Percentiles rank a stretch among this genome's conserved stretches.
Evolutionary conservation across 768 basidiomycete species (phyloP).

Genomic region (Clavaria fumosa): DNA sequence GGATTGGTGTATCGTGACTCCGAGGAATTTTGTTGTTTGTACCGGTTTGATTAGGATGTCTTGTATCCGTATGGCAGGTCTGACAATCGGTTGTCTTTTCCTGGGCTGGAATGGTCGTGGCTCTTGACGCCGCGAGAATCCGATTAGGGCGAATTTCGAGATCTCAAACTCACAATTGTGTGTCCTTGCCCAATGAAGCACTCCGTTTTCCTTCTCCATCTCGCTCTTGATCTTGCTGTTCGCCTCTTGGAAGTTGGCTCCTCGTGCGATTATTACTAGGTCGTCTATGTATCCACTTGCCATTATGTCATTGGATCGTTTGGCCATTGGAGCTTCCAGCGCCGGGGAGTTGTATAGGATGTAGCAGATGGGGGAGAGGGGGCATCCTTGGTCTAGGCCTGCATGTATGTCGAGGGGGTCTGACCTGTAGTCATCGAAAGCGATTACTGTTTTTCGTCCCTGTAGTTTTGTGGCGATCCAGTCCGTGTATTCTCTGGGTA

Average conservation of each 20-base stretch:
- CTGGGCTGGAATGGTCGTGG: background rate
- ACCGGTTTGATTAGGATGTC: slow-evolving; percentile 8
- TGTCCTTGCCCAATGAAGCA: slow-evolving; percentile 8
- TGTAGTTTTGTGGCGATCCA: slow-evolving; percentile 10
- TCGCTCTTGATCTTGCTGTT: slow-evolving; percentile 5
- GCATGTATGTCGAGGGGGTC: slow-evolving; percentile 3
- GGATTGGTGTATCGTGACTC: slow-evolving; percentile 15
- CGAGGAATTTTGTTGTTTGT: slow-evolving; percentile 1
- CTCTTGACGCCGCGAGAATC: slow-evolving; percentile 2
- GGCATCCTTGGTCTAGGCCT: slow-evolving; percentile 7
- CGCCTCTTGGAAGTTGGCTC: slow-evolving; percentile 5
- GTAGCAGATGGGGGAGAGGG: slow-evolving; percentile 14
- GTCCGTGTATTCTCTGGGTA: slow-evolving; percentile 14
- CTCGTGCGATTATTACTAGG: slow-evolving; percentile 5
- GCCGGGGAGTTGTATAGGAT: slow-evolving; percentile 14
- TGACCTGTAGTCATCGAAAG: slow-evolving; percentile 12
- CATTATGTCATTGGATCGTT: slow-evolving; percentile 7
- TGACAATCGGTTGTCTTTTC: background rate
- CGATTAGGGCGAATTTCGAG: slow-evolving; percentile 12
- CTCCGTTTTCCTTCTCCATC: slow-evolving; percentile 9
- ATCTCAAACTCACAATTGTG: slow-evolving; percentile 16
- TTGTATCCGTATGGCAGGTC: slow-evolving; percentile 4
- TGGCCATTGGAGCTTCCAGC: slow-evolving; percentile 15
- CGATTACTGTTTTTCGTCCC: slow-evolving; percentile 8
- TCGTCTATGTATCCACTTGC: slow-evolving; percentile 10